A percentile compares a stretch with the other conserved stretches of the same genome.
These are phyloP conservation scores for Allomyces macrogynus DNA, from an alignment of 192 early-diverging fungal species.

Conservation along the genomic window DNA sequence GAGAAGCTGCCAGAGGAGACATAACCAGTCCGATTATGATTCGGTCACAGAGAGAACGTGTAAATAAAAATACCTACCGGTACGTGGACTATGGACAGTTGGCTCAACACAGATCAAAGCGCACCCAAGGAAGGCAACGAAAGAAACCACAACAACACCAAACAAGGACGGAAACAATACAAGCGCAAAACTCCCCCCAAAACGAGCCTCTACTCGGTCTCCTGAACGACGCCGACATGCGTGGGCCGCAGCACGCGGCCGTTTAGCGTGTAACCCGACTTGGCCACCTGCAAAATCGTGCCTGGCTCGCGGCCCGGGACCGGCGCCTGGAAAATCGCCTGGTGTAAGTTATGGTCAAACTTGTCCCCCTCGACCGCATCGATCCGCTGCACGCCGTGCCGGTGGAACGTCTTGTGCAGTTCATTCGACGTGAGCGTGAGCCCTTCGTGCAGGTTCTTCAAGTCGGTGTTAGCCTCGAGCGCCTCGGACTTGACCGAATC, in stretches of 20 bases:
- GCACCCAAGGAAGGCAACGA: too few relatives aligned
- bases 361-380: conserved; percentile 54
- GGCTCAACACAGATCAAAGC: too few relatives aligned
- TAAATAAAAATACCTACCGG: too few relatives aligned
- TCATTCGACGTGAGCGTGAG: conserved; percentile 73
- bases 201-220: conserved; percentile 4
- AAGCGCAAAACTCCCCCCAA: too few relatives aligned
- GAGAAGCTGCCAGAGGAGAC: too few relatives aligned
- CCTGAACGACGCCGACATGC: conserved; percentile 81
- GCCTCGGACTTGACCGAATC: conserved; percentile 57
- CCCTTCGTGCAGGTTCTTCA: conserved; percentile 62
- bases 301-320: conserved; percentile 74
- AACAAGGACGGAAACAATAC: too few relatives aligned
- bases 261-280: conserved; percentile 82
- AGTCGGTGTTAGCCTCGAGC: conserved; percentile 17
- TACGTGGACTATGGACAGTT: too few relatives aligned
- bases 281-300: conserved; percentile 69
- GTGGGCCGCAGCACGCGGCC: conserved; percentile 82
- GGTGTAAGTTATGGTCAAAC: conserved; percentile 86
- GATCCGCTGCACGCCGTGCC: conserved; percentile 38
- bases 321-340: conserved; percentile 86
- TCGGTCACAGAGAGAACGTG: too few relatives aligned
- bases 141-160: too few relatives aligned
- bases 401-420: conserved; percentile 65
- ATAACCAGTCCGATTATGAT: too few relatives aligned